Evolutionary conservation across 179 eudicot genomes (phyloP), one percentile per base, ranked within the genome.

Genomic region (Nepenthes alata): DNA sequence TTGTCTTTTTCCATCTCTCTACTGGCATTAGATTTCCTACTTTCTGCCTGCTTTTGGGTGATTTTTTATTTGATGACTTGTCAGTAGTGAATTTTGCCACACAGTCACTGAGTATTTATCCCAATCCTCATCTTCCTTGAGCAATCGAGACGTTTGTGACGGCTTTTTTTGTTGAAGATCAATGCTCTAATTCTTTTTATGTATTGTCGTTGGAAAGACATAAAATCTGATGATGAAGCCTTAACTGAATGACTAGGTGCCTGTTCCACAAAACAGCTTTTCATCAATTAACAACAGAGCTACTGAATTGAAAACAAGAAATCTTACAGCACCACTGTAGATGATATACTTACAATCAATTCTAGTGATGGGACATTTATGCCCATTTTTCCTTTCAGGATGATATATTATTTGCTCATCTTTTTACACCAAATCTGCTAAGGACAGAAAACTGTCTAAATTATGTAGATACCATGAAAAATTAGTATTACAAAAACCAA

Each of bases 71-170:
- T 16, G 25, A 16, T 16, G 25, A 16, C 25, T 16, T 16, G 25
- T 16, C 0, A 16, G 25, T 16, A 16, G 0, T 0, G 0, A 16
- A 16, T 16, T 16, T 16, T 16, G 25, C 25, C 25, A 16, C 25
- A 16, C 25, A 16, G 25, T 16, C 25, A 16, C 25, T 16, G 25
- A 16, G 25, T 16, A 16, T 16, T 16, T 16, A 16, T 0, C 25
- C 25, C 25, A 16, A 16, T 16, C 25, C 25, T 16, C 25, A 16
- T 16, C 25, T 93, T 59, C 98, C 98, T 60, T 97, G 97, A 16
- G 98, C 87, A 69, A 90, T 90, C 48, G 97, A 97, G 73, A 97
- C 98, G 70, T 95, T 89, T 70, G 89, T 85, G 63, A 16, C 25
- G 25, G 25, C 25, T 16, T 16, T 16, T 16, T 16, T 16, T 16